These are phyloP conservation scores for Coelastrella sp. DNA, from an alignment of 139 green algal genomes.

Conservation along the genomic window DNA sequence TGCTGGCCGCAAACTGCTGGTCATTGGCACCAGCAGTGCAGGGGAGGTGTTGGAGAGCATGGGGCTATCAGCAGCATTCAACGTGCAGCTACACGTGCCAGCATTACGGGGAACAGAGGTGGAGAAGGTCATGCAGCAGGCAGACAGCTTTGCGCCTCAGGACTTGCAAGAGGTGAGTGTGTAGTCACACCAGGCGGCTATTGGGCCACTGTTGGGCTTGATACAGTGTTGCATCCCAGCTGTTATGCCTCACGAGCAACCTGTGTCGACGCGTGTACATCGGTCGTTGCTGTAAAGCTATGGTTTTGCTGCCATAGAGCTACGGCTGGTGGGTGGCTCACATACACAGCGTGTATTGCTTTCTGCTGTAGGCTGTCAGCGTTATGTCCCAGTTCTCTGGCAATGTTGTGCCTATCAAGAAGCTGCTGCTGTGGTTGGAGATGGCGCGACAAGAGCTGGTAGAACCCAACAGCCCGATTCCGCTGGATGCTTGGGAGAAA, in stretches of 20 bases:
- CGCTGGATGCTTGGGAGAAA: constrained; percentile 66
- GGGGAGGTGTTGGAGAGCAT: constrained; percentile 86
- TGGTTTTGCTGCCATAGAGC: background rate
- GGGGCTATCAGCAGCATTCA: constrained; percentile 85
- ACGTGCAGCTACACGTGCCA: constrained; percentile 92
- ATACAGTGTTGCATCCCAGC: too few species aligned
- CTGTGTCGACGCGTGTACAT: too few species aligned
- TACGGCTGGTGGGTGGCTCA: background rate
- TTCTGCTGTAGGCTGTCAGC: constrained; percentile 33
- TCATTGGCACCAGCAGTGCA: constrained; percentile 81
- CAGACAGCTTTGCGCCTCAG: background rate
- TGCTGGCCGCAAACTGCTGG: constrained; percentile 86
- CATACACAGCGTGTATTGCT: background rate
- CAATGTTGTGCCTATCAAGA: constrained; percentile 92
- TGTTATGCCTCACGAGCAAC: too few species aligned
- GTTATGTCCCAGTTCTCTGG: background rate
- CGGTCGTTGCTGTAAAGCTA: too few species aligned
- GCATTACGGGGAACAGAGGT: constrained; percentile 65
- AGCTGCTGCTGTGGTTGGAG: constrained; percentile 96
- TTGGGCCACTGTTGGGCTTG: too few species aligned
- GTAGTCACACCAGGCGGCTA: too few species aligned
- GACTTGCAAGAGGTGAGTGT: background rate
- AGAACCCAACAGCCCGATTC: constrained; percentile 50
- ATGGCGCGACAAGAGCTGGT: constrained; percentile 83
- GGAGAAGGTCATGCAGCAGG: constrained; percentile 37